Conservation (phyloP, 257 asterid species). For the Henckelia pumila region DNA sequence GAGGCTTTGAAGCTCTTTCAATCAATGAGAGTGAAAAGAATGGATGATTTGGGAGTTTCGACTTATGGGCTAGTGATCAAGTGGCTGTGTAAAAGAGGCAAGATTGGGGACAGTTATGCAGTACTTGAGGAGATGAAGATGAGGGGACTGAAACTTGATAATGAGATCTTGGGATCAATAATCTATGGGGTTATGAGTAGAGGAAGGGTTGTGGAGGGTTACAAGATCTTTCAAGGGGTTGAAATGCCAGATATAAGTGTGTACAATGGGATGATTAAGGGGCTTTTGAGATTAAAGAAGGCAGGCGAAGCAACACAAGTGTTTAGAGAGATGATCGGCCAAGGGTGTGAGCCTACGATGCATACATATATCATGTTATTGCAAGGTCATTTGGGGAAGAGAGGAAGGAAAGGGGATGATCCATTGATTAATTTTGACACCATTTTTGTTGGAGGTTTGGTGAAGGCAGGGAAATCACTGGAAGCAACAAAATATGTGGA, state of each 20-base stretch:
- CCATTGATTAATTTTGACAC: slow-evolving; percentile 93
- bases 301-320: slow-evolving; percentile 76
- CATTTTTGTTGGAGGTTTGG: slow-evolving; percentile 85
- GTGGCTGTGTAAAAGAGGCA: slow-evolving; percentile 82
- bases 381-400: slow-evolving; percentile 89
- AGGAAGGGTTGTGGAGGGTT: slow-evolving; percentile 71
- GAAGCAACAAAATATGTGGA: slow-evolving; percentile 82
- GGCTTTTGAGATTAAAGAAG: slow-evolving; percentile 66
- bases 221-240: slow-evolving; percentile 41
- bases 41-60: slow-evolving; percentile 42
- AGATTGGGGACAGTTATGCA: slow-evolving; percentile 50
- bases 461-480: slow-evolving; percentile 63
- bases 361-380: slow-evolving; percentile 86
- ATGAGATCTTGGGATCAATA: slow-evolving; percentile 47
- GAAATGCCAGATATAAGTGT: slow-evolving; percentile 52
- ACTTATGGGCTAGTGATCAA: slow-evolving; percentile 61
- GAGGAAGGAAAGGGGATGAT: slow-evolving; percentile 83
- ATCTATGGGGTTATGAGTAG: slow-evolving; percentile 49
- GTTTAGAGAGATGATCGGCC: slow-evolving; percentile 79
- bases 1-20: slow-evolving; percentile 75
- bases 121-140: slow-evolving; percentile 68
- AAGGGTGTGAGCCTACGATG: slow-evolving; percentile 89
- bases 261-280: slow-evolving; percentile 88
- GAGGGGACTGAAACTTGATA: slow-evolving; percentile 55
- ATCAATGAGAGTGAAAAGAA: slow-evolving; percentile 51